A percentile compares a stretch with the other conserved stretches of the same genome.
These are phyloP conservation scores for Sporothrix pallida DNA, from an alignment of 2,329 filamentous ascomycete species.

Conservation along the genomic window DNA sequence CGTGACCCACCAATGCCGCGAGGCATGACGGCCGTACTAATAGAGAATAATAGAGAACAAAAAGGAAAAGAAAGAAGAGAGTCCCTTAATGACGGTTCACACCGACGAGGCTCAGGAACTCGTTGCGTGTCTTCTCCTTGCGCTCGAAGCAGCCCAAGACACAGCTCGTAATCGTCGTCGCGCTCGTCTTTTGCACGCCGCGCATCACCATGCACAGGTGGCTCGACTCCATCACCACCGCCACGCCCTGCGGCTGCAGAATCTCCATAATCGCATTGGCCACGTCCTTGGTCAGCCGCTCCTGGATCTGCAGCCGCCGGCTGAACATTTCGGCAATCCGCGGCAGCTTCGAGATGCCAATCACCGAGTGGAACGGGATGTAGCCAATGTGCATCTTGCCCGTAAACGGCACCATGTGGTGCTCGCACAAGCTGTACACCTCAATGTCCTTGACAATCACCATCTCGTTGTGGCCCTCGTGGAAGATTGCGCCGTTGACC, in stretches of 20 bases:
- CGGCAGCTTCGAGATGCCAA: conserved; percentile 93
- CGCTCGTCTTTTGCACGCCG: conserved; percentile 89
- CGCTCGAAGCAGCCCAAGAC: conserved; percentile 96
- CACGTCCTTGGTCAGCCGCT: conserved; percentile 94
- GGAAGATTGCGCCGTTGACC: conserved; percentile 92
- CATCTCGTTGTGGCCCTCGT: conserved; percentile 95
- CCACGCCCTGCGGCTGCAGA: conserved; percentile 90
- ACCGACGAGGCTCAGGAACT: conserved; percentile 83
- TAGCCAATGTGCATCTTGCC: conserved; percentile 99
- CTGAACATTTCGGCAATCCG: conserved; percentile 97
- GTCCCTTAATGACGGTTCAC: conserved; percentile 53
- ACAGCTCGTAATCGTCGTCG: conserved; percentile 91
- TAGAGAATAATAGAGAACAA: background rate
- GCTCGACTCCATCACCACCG: conserved; percentile 95
- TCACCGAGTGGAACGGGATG: conserved; percentile 87
- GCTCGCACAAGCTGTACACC: conserved; percentile 92
- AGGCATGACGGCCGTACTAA: conserved; percentile 10
- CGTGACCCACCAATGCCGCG: conserved; percentile 19
- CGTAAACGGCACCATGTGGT: conserved; percentile 94
- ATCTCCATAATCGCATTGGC: conserved; percentile 93
- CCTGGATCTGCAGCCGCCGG: conserved; percentile 91
- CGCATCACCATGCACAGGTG: conserved; percentile 99
- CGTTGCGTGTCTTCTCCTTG: conserved; percentile 91
- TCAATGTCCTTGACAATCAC: conserved; percentile 99
- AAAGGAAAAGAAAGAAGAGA: background rate